A percentile compares a stretch with the other conserved stretches of the same genome.
phyloP scores from a whole-genome alignment of 2,329 filamentous ascomycete genomes.

The Penicillium concentricum region DNA sequence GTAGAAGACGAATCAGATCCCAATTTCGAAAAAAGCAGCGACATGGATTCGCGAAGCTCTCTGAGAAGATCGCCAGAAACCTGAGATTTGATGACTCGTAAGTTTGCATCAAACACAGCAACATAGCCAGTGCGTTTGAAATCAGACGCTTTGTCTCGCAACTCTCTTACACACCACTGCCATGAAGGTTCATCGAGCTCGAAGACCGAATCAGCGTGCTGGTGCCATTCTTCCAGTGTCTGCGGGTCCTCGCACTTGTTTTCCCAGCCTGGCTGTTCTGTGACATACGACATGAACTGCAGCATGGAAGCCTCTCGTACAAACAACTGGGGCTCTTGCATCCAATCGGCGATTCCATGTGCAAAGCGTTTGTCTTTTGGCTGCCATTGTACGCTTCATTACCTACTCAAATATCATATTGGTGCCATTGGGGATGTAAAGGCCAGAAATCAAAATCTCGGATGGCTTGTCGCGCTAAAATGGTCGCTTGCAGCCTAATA shows the following conservation, averaged over 20 bases:
- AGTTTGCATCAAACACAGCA: slow-evolving; percentile 5
- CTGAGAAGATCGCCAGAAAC: slow-evolving; percentile 1
- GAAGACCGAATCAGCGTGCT: slow-evolving; percentile 4
- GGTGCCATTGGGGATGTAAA: too few relatives aligned
- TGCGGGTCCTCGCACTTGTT: slow-evolving; percentile 4
- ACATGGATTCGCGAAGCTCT: slow-evolving; percentile 4
- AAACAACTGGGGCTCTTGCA: slow-evolving; percentile 5
- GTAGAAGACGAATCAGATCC: not conserved
- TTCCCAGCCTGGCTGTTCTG: slow-evolving; percentile 6
- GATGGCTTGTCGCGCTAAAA: too few relatives aligned
- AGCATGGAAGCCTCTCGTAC: slow-evolving; percentile 1
- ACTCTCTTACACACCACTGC: slow-evolving; percentile 10
- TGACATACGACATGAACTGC: slow-evolving; percentile 7
- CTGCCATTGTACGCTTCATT: too few relatives aligned
- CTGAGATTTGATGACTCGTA: slow-evolving; percentile 5
- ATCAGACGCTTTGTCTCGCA: slow-evolving; percentile 4
- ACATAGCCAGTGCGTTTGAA: slow-evolving; percentile 7
- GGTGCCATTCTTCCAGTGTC: slow-evolving; percentile 5
- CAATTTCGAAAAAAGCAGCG: slow-evolving; percentile 3
- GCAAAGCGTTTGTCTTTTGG: slow-evolving; percentile 7
- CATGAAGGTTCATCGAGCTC: slow-evolving; percentile 6
- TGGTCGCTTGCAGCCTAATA: too few relatives aligned
- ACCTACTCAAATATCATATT: too few relatives aligned
- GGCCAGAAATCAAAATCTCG: too few relatives aligned
- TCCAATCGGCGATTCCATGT: slow-evolving; percentile 8